phyloP scores from a whole-genome alignment of 306 rosid species.

The Sicyos baderoa region DNA sequence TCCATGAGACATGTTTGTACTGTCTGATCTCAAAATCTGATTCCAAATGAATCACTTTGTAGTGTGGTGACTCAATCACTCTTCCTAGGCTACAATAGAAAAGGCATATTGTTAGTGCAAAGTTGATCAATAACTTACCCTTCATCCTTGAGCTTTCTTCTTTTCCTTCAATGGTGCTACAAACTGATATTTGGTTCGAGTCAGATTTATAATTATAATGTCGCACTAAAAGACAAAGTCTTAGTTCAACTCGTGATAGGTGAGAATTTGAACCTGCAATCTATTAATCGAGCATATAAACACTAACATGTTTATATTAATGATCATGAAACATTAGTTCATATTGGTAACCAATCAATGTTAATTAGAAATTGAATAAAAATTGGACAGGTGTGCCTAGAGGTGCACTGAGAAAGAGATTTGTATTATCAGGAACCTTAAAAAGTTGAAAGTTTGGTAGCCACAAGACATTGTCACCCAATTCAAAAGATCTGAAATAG shows the following conservation, averaged over 20 bases:
- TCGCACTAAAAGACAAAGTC: too few relatives aligned
- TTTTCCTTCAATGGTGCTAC: not conserved
- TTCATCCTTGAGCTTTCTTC: slow-evolving; percentile 10
- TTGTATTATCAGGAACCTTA: not conserved
- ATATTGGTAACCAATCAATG: not conserved
- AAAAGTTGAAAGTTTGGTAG: slow-evolving; percentile 2
- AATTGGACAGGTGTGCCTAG: not conserved
- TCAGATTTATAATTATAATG: not conserved
- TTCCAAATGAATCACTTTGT: slow-evolving; percentile 37
- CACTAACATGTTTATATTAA: too few relatives aligned
- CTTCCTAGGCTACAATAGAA: slow-evolving; percentile 14
- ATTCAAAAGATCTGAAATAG: not conserved
- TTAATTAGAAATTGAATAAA: not conserved
- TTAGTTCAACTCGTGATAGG: too few relatives aligned
- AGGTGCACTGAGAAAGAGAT: slow-evolving; percentile 8
- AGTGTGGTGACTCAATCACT: slow-evolving; percentile 49
- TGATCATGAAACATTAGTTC: not conserved
- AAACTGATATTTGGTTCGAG: not conserved
- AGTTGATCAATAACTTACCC: not conserved
- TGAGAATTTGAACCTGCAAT: too few relatives aligned
- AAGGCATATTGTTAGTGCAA: slow-evolving; percentile 22
- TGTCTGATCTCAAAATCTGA: slow-evolving; percentile 68
- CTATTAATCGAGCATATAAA: too few relatives aligned
- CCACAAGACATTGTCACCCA: slow-evolving; percentile 9
- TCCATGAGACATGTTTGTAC: slow-evolving; percentile 55